phyloP scores from a whole-genome alignment of 345 rosid species.

The Eutrema yunnanense region DNA sequence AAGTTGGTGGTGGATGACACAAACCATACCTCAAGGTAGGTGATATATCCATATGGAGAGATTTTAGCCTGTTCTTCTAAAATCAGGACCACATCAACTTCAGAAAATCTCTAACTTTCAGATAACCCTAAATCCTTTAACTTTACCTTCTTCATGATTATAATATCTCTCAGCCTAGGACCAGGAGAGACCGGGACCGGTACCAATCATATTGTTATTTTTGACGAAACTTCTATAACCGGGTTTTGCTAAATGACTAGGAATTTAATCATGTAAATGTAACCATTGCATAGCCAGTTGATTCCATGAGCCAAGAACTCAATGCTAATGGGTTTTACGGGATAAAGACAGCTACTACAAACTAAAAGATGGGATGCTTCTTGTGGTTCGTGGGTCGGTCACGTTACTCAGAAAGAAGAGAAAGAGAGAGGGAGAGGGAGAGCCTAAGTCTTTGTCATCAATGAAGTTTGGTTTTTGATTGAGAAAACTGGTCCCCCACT shows the following conservation, averaged over 20 bases:
- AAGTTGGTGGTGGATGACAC: conserved; percentile 32
- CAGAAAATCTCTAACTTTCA: conserved; percentile 23
- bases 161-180: background rate
- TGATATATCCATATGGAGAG: conserved; percentile 30
- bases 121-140: conserved; percentile 18
- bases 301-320: conserved; percentile 5
- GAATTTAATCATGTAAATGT: conserved; percentile 8
- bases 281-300: conserved; percentile 2
- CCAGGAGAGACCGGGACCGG: conserved; percentile 13
- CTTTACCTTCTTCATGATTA: conserved; percentile 24
- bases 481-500: conserved; percentile 29
- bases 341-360: conserved; percentile 20
- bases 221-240: background rate
- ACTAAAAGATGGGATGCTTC: conserved; percentile 18
- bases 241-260: background rate
- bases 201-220: conserved; percentile 11
- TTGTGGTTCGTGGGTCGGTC: conserved; percentile 28
- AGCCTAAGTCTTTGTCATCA: conserved; percentile 24
- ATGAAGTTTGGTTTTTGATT: conserved; percentile 29
- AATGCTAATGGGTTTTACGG: conserved; percentile 5
- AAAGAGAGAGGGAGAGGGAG: background rate
- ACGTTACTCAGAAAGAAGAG: conserved; percentile 22
- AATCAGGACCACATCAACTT: conserved; percentile 25
- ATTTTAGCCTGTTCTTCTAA: conserved; percentile 23
- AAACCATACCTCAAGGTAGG: conserved; percentile 38